phyloP scores from a whole-genome alignment of 495 filamentous ascomycete genomes.

The Penicillium steckii region DNA sequence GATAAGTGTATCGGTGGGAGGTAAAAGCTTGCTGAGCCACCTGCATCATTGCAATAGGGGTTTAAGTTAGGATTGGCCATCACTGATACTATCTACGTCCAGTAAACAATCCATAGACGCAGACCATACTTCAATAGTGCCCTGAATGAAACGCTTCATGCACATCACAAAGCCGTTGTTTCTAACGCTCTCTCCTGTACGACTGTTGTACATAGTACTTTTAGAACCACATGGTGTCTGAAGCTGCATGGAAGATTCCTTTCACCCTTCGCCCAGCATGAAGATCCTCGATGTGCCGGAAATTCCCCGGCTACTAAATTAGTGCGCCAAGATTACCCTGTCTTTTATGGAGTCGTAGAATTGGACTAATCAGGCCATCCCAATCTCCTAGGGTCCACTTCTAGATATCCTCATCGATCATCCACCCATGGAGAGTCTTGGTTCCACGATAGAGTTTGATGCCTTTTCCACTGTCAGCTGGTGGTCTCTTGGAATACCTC shows the following conservation, averaged over 20 bases:
- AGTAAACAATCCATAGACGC: background rate
- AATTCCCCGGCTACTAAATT: background rate
- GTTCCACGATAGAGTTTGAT: background rate
- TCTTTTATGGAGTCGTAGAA: too few relatives aligned
- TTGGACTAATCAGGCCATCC: background rate
- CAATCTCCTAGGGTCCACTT: background rate
- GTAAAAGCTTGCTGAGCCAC: background rate
- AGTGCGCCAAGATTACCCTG: background rate
- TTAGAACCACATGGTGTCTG: background rate
- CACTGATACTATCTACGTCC: background rate
- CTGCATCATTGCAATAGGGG: background rate
- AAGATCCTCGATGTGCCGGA: background rate
- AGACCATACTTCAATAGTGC: background rate
- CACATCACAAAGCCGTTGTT: background rate
- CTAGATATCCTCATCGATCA: background rate
- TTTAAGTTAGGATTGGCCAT: background rate
- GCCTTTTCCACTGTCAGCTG: background rate
- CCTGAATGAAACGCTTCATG: background rate
- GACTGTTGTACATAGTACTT: background rate
- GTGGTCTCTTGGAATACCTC: background rate
- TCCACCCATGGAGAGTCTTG: background rate
- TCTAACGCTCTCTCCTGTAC: background rate
- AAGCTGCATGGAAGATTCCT: background rate
- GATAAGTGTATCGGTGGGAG: background rate
- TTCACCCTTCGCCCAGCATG: background rate